Percentiles rank a stretch among this genome's conserved stretches.
Evolutionary conservation across 2,329 filamentous ascomycete species (phyloP).

Genomic region (Fusarium sp.): DNA sequence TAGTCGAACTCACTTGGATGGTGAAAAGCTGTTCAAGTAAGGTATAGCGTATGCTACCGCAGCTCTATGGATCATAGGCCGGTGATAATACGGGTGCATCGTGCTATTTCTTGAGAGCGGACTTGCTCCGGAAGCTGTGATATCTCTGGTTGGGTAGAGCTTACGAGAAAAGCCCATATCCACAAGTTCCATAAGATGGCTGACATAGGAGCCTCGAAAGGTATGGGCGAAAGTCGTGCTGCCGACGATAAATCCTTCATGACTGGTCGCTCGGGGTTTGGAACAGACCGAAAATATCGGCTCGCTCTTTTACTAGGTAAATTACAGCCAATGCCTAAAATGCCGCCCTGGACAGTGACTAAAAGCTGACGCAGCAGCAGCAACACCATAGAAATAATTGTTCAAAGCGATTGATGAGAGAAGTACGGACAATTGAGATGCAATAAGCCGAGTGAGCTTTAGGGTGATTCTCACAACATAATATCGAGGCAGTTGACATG

Average conservation of each 20-base stretch:
- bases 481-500: neutral
- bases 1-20: rapidly evolving
- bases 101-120: neutral
- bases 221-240: neutral
- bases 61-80: neutral
- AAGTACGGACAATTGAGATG: neutral
- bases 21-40: too few species aligned
- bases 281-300: neutral
- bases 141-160: neutral
- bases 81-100: neutral
- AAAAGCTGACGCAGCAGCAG: neutral
- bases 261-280: rapidly evolving
- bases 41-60: neutral
- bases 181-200: neutral
- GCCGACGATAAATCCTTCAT: too few species aligned
- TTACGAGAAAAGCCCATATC: neutral
- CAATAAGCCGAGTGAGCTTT: neutral
- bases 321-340: neutral
- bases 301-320: neutral
- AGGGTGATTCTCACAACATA: rapidly evolving
- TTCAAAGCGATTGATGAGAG: neutral
- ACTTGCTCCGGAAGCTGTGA: neutral
- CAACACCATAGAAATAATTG: neutral
- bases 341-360: neutral
- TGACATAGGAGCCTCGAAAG: rapidly evolving